Evolutionary conservation across 202 grass and related monocot genomes (phyloP).

Genomic region (Saccharum hybrid): DNA sequence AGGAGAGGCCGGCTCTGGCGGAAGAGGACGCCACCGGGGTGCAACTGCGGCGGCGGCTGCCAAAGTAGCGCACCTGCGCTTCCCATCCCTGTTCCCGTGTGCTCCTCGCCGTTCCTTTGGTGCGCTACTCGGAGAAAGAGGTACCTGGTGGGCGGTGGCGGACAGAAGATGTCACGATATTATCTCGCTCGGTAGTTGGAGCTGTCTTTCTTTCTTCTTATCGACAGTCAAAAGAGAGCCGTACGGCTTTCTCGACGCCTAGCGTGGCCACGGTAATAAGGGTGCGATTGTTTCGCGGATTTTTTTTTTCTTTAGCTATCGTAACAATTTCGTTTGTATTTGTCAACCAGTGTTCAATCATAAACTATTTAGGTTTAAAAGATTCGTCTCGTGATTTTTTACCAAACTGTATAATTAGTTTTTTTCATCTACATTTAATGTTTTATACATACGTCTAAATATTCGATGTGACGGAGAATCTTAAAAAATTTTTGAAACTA

Average conservation of each 20-base stretch:
- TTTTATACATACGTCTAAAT: too few relatives aligned
- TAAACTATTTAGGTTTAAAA: too few relatives aligned
- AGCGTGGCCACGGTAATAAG: neutral
- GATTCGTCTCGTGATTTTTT: too few relatives aligned
- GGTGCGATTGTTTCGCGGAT: too few relatives aligned
- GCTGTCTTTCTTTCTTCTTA: neutral
- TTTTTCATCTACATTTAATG: too few relatives aligned
- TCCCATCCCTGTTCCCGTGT: slow-evolving; percentile 40
- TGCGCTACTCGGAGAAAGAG: neutral
- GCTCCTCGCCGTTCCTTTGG: neutral
- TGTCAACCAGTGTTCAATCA: too few relatives aligned
- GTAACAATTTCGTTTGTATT: too few relatives aligned
- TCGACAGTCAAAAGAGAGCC: neutral
- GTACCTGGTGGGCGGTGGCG: neutral
- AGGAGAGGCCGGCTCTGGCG: neutral
- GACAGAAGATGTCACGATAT: slow-evolving; percentile 17
- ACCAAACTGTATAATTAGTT: too few relatives aligned
- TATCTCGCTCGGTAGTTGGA: neutral
- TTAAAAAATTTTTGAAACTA: too few relatives aligned
- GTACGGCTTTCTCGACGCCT: neutral
- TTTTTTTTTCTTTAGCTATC: too few relatives aligned
- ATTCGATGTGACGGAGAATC: too few relatives aligned
- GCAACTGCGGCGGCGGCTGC: slow-evolving; percentile 39
- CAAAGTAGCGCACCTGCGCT: slow-evolving; percentile 53
- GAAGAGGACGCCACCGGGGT: slow-evolving; percentile 20